phyloP scores from a whole-genome alignment of 2,329 filamentous ascomycete species.

The Dactylellina sp. region DNA sequence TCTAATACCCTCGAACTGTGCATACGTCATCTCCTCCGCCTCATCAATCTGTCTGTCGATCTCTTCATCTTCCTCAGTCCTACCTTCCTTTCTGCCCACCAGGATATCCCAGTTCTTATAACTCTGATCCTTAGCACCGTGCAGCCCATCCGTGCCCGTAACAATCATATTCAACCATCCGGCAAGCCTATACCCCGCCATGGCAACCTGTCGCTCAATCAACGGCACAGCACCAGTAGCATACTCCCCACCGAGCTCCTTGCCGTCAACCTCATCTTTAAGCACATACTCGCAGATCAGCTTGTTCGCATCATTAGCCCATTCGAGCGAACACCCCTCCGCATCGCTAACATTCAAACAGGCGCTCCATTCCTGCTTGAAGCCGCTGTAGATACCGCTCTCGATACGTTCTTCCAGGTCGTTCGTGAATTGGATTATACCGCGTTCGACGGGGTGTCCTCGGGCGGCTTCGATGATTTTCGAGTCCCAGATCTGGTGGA shows the following conservation, averaged over 20 bases:
- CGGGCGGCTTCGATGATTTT: conserved; percentile 75
- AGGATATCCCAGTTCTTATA: not conserved
- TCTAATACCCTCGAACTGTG: conserved; percentile 20
- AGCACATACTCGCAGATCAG: conserved; percentile 68
- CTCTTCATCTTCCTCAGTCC: conserved; percentile 14
- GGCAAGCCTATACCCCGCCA: conserved; percentile 76
- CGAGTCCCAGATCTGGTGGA: conserved; percentile 80
- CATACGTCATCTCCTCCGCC: not conserved
- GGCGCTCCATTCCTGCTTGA: conserved; percentile 70
- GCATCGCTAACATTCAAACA: conserved; percentile 70
- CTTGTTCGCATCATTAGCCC: conserved; percentile 74
- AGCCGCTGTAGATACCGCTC: conserved; percentile 68
- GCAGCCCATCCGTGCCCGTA: conserved; percentile 57
- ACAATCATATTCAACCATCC: conserved; percentile 75
- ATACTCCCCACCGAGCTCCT: conserved; percentile 74
- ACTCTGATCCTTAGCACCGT: not conserved
- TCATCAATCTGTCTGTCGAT: conserved; percentile 21
- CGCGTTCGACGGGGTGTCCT: conserved; percentile 67
- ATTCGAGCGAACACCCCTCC: conserved; percentile 70
- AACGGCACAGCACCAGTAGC: conserved; percentile 74
- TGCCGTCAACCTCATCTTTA: conserved; percentile 69
- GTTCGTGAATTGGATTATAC: conserved; percentile 71
- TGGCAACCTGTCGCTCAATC: conserved; percentile 75
- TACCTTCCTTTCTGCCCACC: not conserved
- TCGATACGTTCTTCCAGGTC: conserved; percentile 70